These are phyloP conservation scores for Arxiozyma slooffiae DNA, from an alignment of 1,139 yeast species.

Conservation along the genomic window DNA sequence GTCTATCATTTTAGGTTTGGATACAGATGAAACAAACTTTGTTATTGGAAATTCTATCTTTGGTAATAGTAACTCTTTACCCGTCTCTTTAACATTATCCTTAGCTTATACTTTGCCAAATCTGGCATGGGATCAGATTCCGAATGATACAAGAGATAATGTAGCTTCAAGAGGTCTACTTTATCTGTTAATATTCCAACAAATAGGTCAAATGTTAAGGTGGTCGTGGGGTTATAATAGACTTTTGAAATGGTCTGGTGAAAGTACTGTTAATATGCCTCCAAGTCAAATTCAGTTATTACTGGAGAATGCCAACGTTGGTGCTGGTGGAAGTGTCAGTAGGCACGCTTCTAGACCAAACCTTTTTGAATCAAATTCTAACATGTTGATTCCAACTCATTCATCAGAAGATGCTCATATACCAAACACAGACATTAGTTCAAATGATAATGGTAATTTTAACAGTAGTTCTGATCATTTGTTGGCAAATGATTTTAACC, in stretches of 20 bases:
- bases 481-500: neutral
- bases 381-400: neutral
- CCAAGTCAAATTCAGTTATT: constrained; percentile 20
- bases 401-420: neutral
- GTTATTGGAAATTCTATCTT: constrained; percentile 79
- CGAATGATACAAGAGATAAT: constrained; percentile 51
- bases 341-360: neutral
- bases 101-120: constrained; percentile 64
- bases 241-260: constrained; percentile 39
- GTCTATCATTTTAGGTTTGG: constrained; percentile 39
- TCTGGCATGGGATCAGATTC: constrained; percentile 62
- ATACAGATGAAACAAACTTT: constrained; percentile 58
- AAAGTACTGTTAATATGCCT: constrained; percentile 28
- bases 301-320: constrained; percentile 7
- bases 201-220: constrained; percentile 64
- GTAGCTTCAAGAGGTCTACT: constrained; percentile 68
- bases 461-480: neutral
- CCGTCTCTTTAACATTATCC: constrained; percentile 63
- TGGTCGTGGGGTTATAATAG: constrained; percentile 81
- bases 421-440: neutral
- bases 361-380: neutral
- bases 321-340: constrained; percentile 2
- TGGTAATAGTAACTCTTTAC: constrained; percentile 69
- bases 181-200: constrained; percentile 63
- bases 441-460: neutral